These are phyloP conservation scores for Eutrema heterophyllum DNA, from an alignment of 345 rosid genomes.

Conservation along the genomic window DNA sequence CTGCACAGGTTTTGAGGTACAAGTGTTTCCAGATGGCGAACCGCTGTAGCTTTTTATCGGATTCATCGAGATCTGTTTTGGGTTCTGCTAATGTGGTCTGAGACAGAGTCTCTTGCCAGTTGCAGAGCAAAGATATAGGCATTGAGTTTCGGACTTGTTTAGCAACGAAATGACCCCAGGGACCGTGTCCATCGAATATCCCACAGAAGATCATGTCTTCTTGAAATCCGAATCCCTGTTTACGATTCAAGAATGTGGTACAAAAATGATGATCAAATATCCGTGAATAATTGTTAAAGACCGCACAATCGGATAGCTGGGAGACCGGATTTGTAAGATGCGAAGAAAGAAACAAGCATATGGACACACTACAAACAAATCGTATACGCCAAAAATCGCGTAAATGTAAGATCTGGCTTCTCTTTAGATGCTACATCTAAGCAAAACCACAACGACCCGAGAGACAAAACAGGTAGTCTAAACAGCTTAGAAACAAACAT, in stretches of 20 bases:
- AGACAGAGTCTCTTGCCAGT: conserved; percentile 81
- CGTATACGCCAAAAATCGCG: neutral
- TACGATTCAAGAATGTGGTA: neutral
- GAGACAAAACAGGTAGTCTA: neutral
- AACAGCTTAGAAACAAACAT: neutral
- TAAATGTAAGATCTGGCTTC: neutral
- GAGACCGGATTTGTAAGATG: neutral
- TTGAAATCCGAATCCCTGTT: conserved; percentile 80
- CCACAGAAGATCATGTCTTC: conserved; percentile 88
- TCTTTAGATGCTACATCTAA: neutral
- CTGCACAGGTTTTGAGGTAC: conserved; percentile 69
- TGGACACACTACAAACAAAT: neutral
- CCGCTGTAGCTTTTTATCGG: conserved; percentile 44
- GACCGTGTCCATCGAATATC: conserved; percentile 93
- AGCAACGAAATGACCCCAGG: conserved; percentile 93
- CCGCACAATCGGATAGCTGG: neutral
- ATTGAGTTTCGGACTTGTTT: conserved; percentile 71
- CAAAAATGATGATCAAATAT: neutral
- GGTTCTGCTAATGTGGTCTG: conserved; percentile 39
- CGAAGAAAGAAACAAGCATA: neutral
- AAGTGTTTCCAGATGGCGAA: conserved; percentile 78
- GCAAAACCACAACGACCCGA: neutral
- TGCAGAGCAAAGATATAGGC: conserved; percentile 62
- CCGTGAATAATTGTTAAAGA: neutral
- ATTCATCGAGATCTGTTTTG: conserved; percentile 43